Evolutionary conservation across 2,329 filamentous ascomycete species (phyloP), one percentile per base, ranked within the genome.

Genomic region (Macrophomina tecta): DNA sequence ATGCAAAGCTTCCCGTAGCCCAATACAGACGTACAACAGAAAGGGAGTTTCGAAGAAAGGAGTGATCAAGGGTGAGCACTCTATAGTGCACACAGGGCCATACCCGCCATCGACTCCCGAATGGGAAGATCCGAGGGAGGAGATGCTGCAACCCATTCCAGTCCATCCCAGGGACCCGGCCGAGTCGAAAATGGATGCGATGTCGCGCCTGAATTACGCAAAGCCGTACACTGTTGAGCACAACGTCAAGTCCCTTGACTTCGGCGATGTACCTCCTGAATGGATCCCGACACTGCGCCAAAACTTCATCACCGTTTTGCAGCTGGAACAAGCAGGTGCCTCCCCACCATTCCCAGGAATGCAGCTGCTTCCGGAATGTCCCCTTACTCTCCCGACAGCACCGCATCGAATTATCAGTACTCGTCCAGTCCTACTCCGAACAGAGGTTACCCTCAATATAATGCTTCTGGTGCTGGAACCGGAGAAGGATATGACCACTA

Each of bases 211-310:
- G 8, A 73, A 74, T 23, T 75, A 71, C 48, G 36, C 58, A 5
- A 75, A 74, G 32, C 58, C 70, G 5, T 74, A 75, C 46, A 73
- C 73, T 0, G 69, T 76, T 0, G 73, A 75, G 52, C 72, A 75
- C 52, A 74, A 75, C 36, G 72, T 76, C 18, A 76, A 76, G 46
- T 70, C 74, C 4, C 64, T 70, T 18, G 68, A 72, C 32, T 74
- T 75, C 65, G 73, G 73, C 2, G 16, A 65, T 1, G 73, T 74
- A 16, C 18, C 52, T 38, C 40, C n/a, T 0, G 63, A 16, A 7
- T 40, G 28, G 30, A 9, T 23, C 3, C 30, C 42, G 8, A 40
- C 3, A 4, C n/a, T 65, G 9, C 52, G 4, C 7, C 34, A 48
- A 28, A 65, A 65, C 42, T 65, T 65, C 46, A 42, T 45, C 32